A percentile compares a stretch with the other conserved stretches of the same genome.
Evolutionary conservation across 768 basidiomycete species (phyloP).

Genomic region (Podaxis pistillaris): DNA sequence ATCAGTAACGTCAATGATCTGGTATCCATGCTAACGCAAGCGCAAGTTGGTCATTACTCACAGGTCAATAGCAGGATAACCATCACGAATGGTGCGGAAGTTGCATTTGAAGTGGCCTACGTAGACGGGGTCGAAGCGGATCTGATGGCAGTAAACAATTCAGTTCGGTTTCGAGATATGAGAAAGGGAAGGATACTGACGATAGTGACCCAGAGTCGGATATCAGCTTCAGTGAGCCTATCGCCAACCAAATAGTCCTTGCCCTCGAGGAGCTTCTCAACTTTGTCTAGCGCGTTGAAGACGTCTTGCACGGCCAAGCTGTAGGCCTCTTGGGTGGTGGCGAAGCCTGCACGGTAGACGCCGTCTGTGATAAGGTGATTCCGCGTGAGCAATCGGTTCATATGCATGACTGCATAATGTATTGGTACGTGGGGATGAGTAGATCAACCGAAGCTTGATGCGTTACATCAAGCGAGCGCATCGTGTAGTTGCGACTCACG

Average conservation of each 20-base stretch:
- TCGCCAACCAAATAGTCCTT: conserved; percentile 86
- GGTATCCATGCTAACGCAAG: not conserved
- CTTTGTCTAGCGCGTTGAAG: conserved; percentile 76
- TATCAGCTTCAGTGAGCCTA: conserved; percentile 78
- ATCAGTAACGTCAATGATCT: not conserved
- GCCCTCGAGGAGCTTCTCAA: conserved; percentile 74
- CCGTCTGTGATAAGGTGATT: conserved; percentile 50
- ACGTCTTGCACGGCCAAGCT: conserved; percentile 70
- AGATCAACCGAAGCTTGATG: not conserved
- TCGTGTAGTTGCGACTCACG: not conserved
- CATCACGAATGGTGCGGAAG: conserved; percentile 77
- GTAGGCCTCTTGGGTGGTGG: conserved; percentile 78
- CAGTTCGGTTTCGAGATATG: not conserved
- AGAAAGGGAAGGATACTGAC: conserved; percentile 44
- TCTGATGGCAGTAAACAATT: conserved; percentile 32
- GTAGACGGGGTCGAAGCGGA: conserved; percentile 91
- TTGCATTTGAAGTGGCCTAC: conserved; percentile 95
- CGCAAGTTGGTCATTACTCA: conserved; percentile 23
- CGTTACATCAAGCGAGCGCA: not conserved
- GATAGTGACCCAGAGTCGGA: conserved; percentile 91
- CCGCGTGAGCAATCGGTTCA: not conserved
- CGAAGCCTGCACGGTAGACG: conserved; percentile 90
- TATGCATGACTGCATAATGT: not conserved
- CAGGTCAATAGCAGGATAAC: conserved; percentile 82
- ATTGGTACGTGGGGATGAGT: no score